Conservation (phyloP, 2,329 filamentous ascomycete genomes). For the Trichoderma sp. region DNA sequence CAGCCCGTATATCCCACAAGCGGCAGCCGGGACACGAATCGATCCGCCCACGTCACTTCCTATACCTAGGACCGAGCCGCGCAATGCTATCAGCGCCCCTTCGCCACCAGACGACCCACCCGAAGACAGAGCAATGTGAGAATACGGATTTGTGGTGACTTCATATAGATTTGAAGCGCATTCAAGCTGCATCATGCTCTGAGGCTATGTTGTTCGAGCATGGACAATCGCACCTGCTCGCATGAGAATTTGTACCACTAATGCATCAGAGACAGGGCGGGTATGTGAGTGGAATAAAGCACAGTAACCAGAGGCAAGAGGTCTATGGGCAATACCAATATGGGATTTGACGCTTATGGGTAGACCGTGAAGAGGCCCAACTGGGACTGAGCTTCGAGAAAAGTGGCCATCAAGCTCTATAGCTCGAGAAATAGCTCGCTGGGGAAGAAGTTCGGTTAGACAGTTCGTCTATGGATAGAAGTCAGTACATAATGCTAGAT, state of each 20-base stretch:
- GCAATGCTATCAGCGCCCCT: background rate
- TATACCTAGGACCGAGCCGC: background rate
- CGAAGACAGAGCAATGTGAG: background rate
- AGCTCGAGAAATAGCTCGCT: background rate
- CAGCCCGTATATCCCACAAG: background rate
- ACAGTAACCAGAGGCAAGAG: background rate
- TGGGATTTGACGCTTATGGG: constrained; percentile 1
- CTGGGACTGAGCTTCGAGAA: background rate
- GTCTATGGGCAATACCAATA: background rate
- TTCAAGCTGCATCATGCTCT: constrained; percentile 4
- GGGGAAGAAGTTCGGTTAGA: background rate
- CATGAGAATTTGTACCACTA: background rate
- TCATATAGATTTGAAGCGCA: background rate
- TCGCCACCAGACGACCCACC: background rate
- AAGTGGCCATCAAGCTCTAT: background rate
- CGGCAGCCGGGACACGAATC: background rate
- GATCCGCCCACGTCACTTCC: background rate
- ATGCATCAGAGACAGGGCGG: background rate
- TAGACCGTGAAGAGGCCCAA: background rate
- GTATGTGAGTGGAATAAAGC: background rate
- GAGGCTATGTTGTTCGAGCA: background rate
- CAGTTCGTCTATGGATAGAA: background rate
- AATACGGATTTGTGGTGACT: background rate
- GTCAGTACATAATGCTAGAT: background rate
- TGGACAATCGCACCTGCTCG: background rate